Percentiles rank a stretch among this genome's conserved stretches.
Evolutionary conservation across 2,329 filamentous ascomycete genomes (phyloP).

Genomic region (Fusarium torreyae): DNA sequence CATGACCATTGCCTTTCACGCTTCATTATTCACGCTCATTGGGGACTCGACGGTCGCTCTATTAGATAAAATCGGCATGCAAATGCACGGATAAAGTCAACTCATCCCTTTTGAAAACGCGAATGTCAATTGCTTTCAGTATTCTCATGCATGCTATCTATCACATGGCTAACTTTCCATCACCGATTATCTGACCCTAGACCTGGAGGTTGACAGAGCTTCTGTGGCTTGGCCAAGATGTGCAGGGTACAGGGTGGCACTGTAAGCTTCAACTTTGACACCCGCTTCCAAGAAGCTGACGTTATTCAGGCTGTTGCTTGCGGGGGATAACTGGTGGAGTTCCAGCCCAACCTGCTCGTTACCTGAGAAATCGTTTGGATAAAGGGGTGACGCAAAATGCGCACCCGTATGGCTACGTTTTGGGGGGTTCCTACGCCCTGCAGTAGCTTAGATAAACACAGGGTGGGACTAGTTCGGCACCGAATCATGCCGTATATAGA

Average conservation of each 20-base stretch:
- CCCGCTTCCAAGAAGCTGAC: slow-evolving; percentile 15
- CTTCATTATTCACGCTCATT: no score
- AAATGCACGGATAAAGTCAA: no score
- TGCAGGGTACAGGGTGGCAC: background rate
- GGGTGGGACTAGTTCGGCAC: slow-evolving; percentile 4
- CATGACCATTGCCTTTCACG: no score
- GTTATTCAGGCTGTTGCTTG: slow-evolving; percentile 10
- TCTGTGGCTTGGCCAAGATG: slow-evolving; percentile 1
- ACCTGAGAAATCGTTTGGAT: slow-evolving; percentile 7
- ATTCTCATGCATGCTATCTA: no score
- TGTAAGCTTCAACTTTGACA: background rate
- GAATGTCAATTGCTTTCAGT: no score
- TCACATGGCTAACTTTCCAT: background rate
- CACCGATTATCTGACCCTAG: background rate
- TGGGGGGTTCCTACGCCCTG: background rate
- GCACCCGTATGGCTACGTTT: background rate
- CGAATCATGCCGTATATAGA: slow-evolving; percentile 11
- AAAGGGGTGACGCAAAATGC: slow-evolving; percentile 20
- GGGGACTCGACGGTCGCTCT: no score
- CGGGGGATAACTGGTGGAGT: slow-evolving; percentile 16
- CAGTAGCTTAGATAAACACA: slow-evolving; percentile 4
- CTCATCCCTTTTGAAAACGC: no score
- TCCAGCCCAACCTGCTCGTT: slow-evolving; percentile 17
- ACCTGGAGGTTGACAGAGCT: background rate
- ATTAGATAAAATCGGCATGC: no score